Conservation (phyloP, 495 filamentous ascomycete species). For the Lasiosphaeria hispida region DNA sequence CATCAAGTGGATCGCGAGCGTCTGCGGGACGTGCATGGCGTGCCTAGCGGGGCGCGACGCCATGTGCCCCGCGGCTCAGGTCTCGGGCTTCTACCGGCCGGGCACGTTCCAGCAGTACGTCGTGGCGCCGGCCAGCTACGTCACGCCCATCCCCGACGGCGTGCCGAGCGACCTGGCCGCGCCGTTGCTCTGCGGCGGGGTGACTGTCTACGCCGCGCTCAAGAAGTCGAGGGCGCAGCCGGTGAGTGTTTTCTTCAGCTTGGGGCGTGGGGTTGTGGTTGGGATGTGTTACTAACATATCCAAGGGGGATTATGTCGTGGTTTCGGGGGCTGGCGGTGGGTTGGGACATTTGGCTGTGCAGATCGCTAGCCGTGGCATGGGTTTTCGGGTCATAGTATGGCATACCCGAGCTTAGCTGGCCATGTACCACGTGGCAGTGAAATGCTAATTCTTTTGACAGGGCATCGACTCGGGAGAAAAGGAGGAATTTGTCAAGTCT, state of each 20-base stretch:
- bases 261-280: background rate
- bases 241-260: background rate
- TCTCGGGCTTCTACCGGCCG: conserved; percentile 51
- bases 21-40: conserved; percentile 39
- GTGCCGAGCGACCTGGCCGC: conserved; percentile 59
- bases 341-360: conserved; percentile 64
- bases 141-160: conserved; percentile 65
- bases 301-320: conserved; percentile 59
- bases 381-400: conserved; percentile 58
- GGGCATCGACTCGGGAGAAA: conserved; percentile 64
- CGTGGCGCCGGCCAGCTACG: conserved; percentile 61
- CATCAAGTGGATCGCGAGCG: conserved; percentile 54
- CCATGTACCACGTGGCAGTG: conserved; percentile 59
- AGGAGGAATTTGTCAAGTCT: conserved; percentile 56
- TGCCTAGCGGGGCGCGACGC: conserved; percentile 59
- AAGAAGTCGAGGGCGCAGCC: conserved; percentile 56
- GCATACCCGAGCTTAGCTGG: conserved; percentile 41
- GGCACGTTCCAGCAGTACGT: conserved; percentile 75
- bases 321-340: conserved; percentile 68
- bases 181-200: conserved; percentile 62
- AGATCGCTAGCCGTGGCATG: conserved; percentile 62
- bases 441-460: conserved; percentile 51
- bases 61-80: conserved; percentile 44
- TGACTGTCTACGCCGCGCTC: conserved; percentile 57
- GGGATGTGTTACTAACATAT: background rate